phyloP scores from a whole-genome alignment of 805 yeast genomes.

The Saccharomycopsis lassenensis region DNA sequence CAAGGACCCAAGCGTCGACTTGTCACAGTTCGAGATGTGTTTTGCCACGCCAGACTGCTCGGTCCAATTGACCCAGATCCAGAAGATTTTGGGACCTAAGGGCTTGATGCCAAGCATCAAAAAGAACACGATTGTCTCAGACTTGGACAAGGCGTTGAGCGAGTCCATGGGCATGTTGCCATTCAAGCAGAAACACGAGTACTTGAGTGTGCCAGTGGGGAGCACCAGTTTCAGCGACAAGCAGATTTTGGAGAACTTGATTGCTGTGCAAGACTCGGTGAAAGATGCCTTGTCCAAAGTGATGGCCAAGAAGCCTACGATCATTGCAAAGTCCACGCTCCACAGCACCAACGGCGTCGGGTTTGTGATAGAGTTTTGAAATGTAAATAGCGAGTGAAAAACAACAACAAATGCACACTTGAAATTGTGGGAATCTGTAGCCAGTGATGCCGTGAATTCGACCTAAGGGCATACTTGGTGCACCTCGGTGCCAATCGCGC shows the following conservation, averaged over 20 bases:
- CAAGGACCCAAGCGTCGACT: constrained; percentile 36
- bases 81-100: constrained; percentile 76
- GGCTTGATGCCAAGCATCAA: constrained; percentile 83
- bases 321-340: constrained; percentile 58
- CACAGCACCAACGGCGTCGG: constrained; percentile 74
- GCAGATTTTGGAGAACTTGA: constrained; percentile 61
- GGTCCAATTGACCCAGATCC: constrained; percentile 49
- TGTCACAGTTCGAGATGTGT: constrained; percentile 54
- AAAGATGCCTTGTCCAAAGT: constrained; percentile 41
- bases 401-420: no score
- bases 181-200: constrained; percentile 61
- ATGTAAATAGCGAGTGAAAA: neutral
- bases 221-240: constrained; percentile 67
- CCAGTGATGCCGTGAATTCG: no score
- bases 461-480: no score
- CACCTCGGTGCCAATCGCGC: no score
- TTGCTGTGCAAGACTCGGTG: constrained; percentile 55
- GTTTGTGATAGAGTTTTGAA: constrained; percentile 44
- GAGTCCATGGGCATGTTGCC: constrained; percentile 57
- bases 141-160: constrained; percentile 42
- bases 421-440: no score
- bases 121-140: constrained; percentile 75
- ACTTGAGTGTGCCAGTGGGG: constrained; percentile 60
- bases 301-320: constrained; percentile 55
- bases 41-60: constrained; percentile 80